phyloP scores from a whole-genome alignment of 208 protist species.

The Herpetomonas tarakana region DNA sequence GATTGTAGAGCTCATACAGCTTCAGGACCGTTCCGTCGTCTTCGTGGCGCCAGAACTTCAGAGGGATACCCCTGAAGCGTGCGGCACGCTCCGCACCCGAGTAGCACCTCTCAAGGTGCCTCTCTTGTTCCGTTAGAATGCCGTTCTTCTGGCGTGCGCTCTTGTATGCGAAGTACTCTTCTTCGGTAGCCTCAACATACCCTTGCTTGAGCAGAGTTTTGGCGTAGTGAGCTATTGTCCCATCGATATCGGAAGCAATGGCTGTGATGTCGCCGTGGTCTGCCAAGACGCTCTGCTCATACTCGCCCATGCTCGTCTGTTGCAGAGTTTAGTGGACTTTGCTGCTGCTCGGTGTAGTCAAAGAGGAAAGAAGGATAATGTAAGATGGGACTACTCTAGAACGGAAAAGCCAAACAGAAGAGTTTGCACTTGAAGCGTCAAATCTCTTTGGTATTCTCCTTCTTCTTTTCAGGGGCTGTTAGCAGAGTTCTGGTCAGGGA shows the following conservation, averaged over 20 bases:
- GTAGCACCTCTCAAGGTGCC: conserved; percentile 15
- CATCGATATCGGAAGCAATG: conserved; percentile 36
- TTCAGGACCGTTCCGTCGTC: conserved; percentile 9
- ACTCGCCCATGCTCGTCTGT: not conserved
- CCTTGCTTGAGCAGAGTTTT: conserved; percentile 14
- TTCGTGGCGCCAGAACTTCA: conserved; percentile 20
- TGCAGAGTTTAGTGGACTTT: no score
- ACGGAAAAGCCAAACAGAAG: no score
- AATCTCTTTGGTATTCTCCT: no score
- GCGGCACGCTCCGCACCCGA: conserved; percentile 1
- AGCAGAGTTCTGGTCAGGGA: no score
- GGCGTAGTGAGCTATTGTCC: conserved; percentile 29
- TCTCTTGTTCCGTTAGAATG: conserved; percentile 7
- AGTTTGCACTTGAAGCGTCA: no score
- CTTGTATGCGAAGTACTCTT: not conserved
- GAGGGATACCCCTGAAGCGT: conserved; percentile 10
- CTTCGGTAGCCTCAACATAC: conserved; percentile 8
- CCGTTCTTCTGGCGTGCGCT: conserved; percentile 1
- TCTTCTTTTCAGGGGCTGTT: no score
- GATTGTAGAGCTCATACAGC: conserved; percentile 20
- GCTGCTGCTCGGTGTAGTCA: no score
- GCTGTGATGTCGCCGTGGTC: conserved; percentile 12
- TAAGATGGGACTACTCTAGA: no score
- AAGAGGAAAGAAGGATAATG: no score
- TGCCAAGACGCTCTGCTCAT: conserved; percentile 6